These are phyloP conservation scores for Hygrophila difformis DNA, from an alignment of 257 asterid species.

Conservation along the genomic window DNA sequence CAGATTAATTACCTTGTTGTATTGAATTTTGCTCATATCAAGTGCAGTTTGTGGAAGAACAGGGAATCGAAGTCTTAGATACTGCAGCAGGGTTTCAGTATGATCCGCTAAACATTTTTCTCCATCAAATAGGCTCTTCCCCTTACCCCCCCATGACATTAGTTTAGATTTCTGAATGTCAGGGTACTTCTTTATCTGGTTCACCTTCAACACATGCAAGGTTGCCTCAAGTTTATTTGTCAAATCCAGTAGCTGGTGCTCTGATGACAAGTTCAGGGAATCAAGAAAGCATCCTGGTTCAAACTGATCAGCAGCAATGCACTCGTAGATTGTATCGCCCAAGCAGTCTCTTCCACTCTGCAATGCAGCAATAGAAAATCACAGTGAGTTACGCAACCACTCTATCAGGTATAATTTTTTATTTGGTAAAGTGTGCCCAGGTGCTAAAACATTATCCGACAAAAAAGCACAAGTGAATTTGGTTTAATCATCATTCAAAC, in stretches of 20 bases:
- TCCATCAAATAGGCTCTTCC: constrained; percentile 56
- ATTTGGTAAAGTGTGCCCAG: no score
- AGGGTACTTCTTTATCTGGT: constrained; percentile 56
- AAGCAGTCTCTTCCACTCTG: constrained; percentile 87
- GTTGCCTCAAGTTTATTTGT: constrained; percentile 91
- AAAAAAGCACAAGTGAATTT: no score
- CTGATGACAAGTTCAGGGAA: constrained; percentile 84
- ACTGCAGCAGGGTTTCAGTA: constrained; percentile 68
- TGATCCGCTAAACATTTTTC: constrained; percentile 65
- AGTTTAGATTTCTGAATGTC: constrained; percentile 44
- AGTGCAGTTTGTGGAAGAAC: constrained; percentile 96
- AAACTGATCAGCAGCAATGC: constrained; percentile 79
- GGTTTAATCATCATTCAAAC: no score
- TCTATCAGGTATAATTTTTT: no score
- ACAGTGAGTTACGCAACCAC: no score
- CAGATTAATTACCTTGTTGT: constrained; percentile 80
- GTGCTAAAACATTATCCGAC: no score
- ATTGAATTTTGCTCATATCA: constrained; percentile 93
- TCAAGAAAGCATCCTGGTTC: constrained; percentile 82
- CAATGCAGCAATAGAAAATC: no score
- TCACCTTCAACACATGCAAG: constrained; percentile 72
- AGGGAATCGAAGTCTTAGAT: constrained; percentile 73
- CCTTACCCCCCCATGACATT: constrained; percentile 82
- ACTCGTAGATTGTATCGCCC: constrained; percentile 81
- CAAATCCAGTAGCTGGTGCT: constrained; percentile 77